Conservation (phyloP, 1,284 basidiomycete species). For the Puccinia polysora region DNA sequence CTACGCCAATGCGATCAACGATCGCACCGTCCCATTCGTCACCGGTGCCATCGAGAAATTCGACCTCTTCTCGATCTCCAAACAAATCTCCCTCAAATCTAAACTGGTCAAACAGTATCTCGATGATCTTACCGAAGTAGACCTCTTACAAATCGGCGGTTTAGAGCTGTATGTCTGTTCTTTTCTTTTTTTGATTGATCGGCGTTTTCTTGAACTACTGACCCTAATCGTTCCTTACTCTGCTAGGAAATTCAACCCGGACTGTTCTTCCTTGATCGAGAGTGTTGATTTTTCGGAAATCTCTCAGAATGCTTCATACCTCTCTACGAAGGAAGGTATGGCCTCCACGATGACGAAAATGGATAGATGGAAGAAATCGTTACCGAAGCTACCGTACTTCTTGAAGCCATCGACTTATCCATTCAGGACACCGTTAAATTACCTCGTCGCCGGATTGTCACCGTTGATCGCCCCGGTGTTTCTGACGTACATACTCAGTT, state of each 20-base stretch:
- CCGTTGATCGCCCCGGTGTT: slow-evolving; percentile 23
- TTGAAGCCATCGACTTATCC: slow-evolving; percentile 32
- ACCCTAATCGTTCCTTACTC: neutral
- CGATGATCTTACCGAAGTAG: slow-evolving; percentile 30
- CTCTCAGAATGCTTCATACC: neutral
- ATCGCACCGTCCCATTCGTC: slow-evolving; percentile 50
- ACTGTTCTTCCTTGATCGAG: slow-evolving; percentile 11
- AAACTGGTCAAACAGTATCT: neutral
- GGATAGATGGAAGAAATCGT: neutral
- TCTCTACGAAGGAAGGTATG: neutral
- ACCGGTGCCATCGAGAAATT: slow-evolving; percentile 45
- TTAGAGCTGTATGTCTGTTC: slow-evolving; percentile 18
- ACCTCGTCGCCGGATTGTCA: slow-evolving; percentile 16
- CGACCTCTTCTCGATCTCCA: slow-evolving; percentile 12
- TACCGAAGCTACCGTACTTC: slow-evolving; percentile 35
- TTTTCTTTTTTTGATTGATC: neutral
- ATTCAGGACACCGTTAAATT: slow-evolving; percentile 22
- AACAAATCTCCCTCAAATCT: slow-evolving; percentile 3
- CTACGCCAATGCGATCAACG: slow-evolving; percentile 68
- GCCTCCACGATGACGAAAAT: neutral
- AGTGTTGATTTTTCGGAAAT: neutral
- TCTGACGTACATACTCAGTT: slow-evolving; percentile 16
- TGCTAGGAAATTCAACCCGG: slow-evolving; percentile 13
- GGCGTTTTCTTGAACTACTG: neutral
- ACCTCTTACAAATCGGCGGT: slow-evolving; percentile 14